These are phyloP conservation scores for Immersiporthe knoxdaviesiana DNA, from an alignment of 2,329 filamentous ascomycete genomes.

Conservation along the genomic window DNA sequence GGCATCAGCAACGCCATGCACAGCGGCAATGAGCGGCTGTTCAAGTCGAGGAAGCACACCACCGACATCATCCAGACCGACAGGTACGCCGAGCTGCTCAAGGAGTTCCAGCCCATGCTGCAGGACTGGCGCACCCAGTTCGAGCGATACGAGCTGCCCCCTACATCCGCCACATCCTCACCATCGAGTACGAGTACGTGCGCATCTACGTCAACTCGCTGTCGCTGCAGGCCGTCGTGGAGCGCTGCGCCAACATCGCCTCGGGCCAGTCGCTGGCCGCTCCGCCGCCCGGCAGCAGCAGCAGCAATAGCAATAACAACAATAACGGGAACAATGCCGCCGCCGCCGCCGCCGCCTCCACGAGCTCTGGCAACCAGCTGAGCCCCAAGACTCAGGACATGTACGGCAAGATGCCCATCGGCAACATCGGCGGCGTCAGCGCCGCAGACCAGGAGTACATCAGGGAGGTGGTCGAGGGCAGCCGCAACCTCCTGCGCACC, in stretches of 20 bases:
- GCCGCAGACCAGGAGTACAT: constrained; percentile 73
- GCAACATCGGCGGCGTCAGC: constrained; percentile 66
- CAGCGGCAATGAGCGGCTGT: constrained; percentile 84
- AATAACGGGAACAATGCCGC: no score
- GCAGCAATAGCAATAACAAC: no score
- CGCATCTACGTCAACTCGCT: constrained; percentile 94
- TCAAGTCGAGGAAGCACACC: constrained; percentile 84
- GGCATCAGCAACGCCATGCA: constrained; percentile 94
- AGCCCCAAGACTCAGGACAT: constrained; percentile 69
- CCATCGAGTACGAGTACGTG: constrained; percentile 94
- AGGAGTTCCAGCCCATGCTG: constrained; percentile 79
- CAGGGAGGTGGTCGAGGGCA: constrained; percentile 76
- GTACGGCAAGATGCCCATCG: constrained; percentile 66
- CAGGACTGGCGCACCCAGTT: constrained; percentile 81
- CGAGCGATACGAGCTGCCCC: constrained; percentile 71
- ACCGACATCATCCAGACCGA: constrained; percentile 86
- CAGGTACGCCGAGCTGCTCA: constrained; percentile 78
- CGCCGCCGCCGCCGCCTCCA: constrained; percentile 31
- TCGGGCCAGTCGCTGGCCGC: constrained; percentile 45
- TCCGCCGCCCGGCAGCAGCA: constrained; percentile 34
- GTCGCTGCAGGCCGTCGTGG: constrained; percentile 91
- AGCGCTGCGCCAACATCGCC: constrained; percentile 82
- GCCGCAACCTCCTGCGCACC: constrained; percentile 73
- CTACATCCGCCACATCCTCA: constrained; percentile 75
- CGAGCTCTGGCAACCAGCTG: constrained; percentile 45